Percentiles rank a stretch among this genome's conserved stretches.
These are phyloP conservation scores for Plasmodium vivax DNA, from an alignment of 169 alveolate genomes.

Conservation along the genomic window DNA sequence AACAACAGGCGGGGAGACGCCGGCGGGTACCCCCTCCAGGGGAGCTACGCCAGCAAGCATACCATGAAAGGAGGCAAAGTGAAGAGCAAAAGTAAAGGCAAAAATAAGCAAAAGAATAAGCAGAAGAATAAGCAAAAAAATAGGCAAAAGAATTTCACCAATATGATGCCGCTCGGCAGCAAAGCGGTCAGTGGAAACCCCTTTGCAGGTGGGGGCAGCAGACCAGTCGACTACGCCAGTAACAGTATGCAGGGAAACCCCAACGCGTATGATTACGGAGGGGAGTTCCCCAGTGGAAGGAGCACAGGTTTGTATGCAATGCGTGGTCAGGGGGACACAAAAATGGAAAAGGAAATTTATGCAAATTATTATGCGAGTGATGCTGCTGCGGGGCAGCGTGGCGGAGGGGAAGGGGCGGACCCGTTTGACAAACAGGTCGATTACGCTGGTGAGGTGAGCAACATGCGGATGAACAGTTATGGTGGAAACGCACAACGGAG, in stretches of 20 bases:
- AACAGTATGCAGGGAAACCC: background rate
- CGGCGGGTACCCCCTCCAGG: background rate
- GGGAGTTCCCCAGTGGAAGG: background rate
- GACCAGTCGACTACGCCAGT: background rate
- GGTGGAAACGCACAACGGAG: background rate
- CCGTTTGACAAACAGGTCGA: background rate
- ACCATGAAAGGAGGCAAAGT: background rate
- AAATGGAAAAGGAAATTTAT: background rate
- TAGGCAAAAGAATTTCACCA: background rate
- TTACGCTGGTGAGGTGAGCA: background rate
- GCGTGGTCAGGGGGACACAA: background rate
- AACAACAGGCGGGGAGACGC: background rate
- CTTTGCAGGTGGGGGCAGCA: background rate
- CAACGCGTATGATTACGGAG: background rate
- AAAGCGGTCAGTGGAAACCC: background rate
- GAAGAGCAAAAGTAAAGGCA: background rate
- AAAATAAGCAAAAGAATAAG: background rate
- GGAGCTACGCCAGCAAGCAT: background rate
- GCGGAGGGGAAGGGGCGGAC: background rate
- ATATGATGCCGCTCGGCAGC: background rate
- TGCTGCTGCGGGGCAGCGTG: background rate
- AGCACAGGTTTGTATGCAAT: background rate
- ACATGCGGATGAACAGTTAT: background rate
- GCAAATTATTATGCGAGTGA: background rate
- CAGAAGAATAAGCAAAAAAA: background rate